Evolutionary conservation across 202 grass and related monocot genomes (phyloP).

Genomic region (Panicum virgatum): DNA sequence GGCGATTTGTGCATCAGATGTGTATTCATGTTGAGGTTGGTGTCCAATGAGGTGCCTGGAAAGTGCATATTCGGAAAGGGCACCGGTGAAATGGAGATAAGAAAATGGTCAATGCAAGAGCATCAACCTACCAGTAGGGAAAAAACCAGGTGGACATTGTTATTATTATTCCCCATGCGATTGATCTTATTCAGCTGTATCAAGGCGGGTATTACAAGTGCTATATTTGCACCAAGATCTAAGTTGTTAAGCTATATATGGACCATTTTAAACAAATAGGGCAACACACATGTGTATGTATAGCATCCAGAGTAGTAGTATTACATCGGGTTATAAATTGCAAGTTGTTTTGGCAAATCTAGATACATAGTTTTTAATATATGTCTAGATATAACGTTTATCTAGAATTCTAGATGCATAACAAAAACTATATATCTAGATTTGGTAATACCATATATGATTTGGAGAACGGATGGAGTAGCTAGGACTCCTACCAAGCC

Average conservation of each 20-base stretch:
- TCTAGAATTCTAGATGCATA: too few relatives aligned
- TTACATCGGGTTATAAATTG: too few relatives aligned
- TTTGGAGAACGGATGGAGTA: too few relatives aligned
- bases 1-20: neutral
- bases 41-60: neutral
- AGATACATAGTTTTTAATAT: too few relatives aligned
- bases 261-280: neutral
- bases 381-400: too few relatives aligned
- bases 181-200: neutral
- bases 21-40: neutral
- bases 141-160: neutral
- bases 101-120: constrained; percentile 21
- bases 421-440: too few relatives aligned
- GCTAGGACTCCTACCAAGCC: too few relatives aligned
- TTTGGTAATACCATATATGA: too few relatives aligned
- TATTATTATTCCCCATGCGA: too few relatives aligned
- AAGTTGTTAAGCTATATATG: neutral
- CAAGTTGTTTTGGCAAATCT: too few relatives aligned
- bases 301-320: neutral
- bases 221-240: neutral
- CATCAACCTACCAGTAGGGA: neutral
- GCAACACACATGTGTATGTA: neutral
- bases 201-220: too few relatives aligned
- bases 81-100: neutral
- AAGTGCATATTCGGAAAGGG: neutral